Evolutionary conservation across 2,329 filamentous ascomycete genomes (phyloP).

Genomic region (Aspergillus ustus): DNA sequence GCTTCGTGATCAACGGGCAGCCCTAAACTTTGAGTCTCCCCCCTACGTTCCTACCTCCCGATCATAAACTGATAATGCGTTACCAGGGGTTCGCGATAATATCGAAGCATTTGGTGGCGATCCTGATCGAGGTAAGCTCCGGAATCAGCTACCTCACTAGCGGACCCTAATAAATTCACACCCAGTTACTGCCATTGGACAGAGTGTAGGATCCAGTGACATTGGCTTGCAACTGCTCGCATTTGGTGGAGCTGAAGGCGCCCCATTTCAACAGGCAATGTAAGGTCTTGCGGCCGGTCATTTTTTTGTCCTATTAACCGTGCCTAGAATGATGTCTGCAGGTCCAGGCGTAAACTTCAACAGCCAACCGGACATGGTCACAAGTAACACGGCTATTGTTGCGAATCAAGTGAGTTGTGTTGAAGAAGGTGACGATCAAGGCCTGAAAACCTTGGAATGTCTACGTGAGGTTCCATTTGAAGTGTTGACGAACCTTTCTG

Average conservation of each 20-base stretch:
- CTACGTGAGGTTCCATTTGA: constrained; percentile 17
- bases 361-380: constrained; percentile 30
- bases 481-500: constrained; percentile 31
- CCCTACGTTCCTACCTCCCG: background rate
- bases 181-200: constrained; percentile 34
- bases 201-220: constrained; percentile 37
- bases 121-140: constrained; percentile 18
- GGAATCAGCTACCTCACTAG: background rate
- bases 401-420: constrained; percentile 23
- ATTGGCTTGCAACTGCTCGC: constrained; percentile 34
- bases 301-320: background rate
- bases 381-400: constrained; percentile 29
- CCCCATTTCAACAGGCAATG: constrained; percentile 37
- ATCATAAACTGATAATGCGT: background rate
- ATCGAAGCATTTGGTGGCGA: constrained; percentile 25
- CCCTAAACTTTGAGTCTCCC: constrained; percentile 34
- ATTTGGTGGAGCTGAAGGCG: constrained; percentile 28
- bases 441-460: constrained; percentile 28
- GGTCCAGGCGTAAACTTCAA: constrained; percentile 35
- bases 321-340: constrained; percentile 36
- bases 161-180: background rate
- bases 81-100: constrained; percentile 24
- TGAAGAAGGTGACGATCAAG: constrained; percentile 4
- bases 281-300: constrained; percentile 1
- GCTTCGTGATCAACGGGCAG: constrained; percentile 37